Percentiles rank a stretch among this genome's conserved stretches.
phyloP scores from a whole-genome alignment of 176 grass and related monocot genomes.

The Lolium multiflorum region DNA sequence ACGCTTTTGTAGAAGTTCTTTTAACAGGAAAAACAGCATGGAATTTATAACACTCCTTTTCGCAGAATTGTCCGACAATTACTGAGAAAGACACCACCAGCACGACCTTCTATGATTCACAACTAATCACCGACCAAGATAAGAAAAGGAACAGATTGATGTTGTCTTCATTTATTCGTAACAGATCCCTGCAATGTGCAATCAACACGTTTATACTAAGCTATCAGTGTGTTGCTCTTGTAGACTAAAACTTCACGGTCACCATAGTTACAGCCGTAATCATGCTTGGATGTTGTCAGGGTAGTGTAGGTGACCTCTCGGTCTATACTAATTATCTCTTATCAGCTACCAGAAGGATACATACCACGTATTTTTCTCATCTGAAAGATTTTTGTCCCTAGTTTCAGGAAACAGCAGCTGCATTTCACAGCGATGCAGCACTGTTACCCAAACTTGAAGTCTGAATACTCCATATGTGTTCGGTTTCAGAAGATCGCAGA shows the following conservation, averaged over 20 bases:
- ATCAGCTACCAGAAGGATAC: background rate
- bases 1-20: too few species aligned
- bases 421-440: background rate
- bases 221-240: background rate
- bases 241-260: constrained; percentile 4
- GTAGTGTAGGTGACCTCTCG: background rate
- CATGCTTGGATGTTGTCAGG: background rate
- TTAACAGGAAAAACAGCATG: too few species aligned
- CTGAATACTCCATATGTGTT: background rate
- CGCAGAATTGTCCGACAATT: background rate
- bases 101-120: background rate
- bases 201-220: constrained; percentile 10
- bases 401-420: background rate
- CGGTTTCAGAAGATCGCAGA: background rate
- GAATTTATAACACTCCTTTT: background rate
- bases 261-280: background rate
- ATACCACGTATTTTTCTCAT: background rate
- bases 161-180: background rate
- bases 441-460: background rate
- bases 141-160: background rate
- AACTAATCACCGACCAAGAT: background rate
- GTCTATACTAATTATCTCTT: background rate
- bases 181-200: background rate
- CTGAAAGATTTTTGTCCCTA: background rate
- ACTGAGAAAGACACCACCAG: constrained; percentile 10